Percentiles rank a stretch among this genome's conserved stretches.
Conservation (phyloP, 139 green algal species). For the Monoraphidium neglectum region DNA sequence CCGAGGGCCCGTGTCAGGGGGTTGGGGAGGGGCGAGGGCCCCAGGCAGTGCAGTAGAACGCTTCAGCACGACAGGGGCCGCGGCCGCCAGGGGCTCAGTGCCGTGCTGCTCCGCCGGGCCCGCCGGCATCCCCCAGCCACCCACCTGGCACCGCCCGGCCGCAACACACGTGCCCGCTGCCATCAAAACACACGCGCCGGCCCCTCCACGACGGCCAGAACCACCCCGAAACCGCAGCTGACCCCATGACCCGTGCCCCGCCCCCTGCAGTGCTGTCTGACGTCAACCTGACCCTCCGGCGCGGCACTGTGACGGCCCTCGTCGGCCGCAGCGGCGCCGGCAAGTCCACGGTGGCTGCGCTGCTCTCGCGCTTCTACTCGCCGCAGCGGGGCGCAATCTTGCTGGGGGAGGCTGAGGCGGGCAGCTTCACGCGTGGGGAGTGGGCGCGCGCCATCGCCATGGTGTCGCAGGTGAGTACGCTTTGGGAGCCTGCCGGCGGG, state of each 20-base stretch:
- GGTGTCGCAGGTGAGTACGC: slow-evolving; percentile 15
- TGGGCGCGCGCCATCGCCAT: slow-evolving; percentile 74
- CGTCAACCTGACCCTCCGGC: slow-evolving; percentile 68
- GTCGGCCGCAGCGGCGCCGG: slow-evolving; percentile 83
- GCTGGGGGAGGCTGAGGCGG: slow-evolving; percentile 70
- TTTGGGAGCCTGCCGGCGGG: no score
- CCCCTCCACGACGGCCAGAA: not conserved
- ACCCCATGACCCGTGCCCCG: not conserved
- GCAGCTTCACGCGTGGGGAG: slow-evolving; percentile 59
- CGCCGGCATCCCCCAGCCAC: no score
- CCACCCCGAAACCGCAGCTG: not conserved
- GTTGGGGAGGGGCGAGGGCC: no score
- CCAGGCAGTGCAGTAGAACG: no score
- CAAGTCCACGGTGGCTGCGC: slow-evolving; percentile 82
- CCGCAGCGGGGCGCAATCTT: slow-evolving; percentile 49
- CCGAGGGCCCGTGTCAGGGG: no score
- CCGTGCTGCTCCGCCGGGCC: no score
- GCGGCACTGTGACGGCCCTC: slow-evolving; percentile 79
- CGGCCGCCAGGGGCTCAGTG: no score
- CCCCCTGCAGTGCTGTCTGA: slow-evolving; percentile 52
- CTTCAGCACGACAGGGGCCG: no score
- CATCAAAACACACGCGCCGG: no score
- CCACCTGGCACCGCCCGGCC: no score
- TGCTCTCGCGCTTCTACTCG: slow-evolving; percentile 75
- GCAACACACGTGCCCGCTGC: no score